Conservation (phyloP, 257 asterid genomes). For the Solanum chilense region DNA sequence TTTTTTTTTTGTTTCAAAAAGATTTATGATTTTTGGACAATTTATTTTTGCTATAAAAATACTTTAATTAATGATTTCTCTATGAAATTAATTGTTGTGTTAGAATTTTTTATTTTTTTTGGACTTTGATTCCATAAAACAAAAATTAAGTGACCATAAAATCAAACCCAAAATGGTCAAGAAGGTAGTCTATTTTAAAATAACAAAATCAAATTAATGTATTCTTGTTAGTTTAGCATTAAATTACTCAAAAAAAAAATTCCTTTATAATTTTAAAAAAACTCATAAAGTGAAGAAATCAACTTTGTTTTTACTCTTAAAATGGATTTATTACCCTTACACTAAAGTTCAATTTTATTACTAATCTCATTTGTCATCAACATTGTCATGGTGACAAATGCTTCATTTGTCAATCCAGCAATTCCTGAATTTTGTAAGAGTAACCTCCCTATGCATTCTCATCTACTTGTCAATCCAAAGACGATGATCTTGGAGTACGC, state of each 20-base stretch:
- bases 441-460: neutral
- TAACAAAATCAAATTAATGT: neutral
- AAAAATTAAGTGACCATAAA: neutral
- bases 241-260: neutral
- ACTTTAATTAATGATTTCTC: neutral
- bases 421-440: neutral
- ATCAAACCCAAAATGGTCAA: neutral
- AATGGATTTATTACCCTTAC: neutral
- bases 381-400: neutral
- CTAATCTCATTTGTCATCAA: neutral
- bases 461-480: neutral
- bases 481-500: neutral
- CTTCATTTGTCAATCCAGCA: neutral
- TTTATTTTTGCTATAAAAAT: neutral
- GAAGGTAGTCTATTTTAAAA: neutral
- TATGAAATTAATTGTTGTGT: neutral
- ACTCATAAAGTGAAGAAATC: neutral
- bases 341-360: neutral
- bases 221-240: neutral
- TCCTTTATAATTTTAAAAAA: no score
- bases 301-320: neutral
- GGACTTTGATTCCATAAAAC: neutral
- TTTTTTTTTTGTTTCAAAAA: neutral
- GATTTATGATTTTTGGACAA: neutral
- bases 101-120: neutral